These are phyloP conservation scores for Pichia sp. DNA, from an alignment of 1,139 yeast genomes.

Conservation along the genomic window DNA sequence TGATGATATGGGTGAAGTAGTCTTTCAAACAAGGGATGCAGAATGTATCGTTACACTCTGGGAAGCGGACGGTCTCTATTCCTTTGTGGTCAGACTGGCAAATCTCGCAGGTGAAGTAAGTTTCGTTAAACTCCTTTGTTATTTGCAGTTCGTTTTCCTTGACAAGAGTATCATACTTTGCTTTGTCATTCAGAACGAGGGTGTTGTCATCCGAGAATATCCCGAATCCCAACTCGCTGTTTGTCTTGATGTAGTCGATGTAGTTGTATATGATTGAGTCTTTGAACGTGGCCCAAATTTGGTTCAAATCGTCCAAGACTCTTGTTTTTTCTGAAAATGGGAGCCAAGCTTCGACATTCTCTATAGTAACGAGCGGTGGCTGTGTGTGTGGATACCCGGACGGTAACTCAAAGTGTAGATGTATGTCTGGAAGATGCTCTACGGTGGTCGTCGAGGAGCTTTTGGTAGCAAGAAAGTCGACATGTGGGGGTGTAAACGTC, in stretches of 20 bases:
- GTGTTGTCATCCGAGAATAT: no score
- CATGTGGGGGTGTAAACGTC: no score
- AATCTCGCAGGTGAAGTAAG: slow-evolving; percentile 54
- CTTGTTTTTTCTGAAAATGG: slow-evolving; percentile 17
- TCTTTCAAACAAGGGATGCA: slow-evolving; percentile 51
- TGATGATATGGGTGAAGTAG: slow-evolving; percentile 46
- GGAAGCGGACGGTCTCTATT: slow-evolving; percentile 39
- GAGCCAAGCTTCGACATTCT: slow-evolving; percentile 30
- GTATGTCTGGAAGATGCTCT: slow-evolving; percentile 36
- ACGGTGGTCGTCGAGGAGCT: slow-evolving; percentile 24
- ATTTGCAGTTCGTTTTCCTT: slow-evolving; percentile 28
- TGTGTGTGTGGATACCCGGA: slow-evolving; percentile 29
- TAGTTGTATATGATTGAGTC: slow-evolving; percentile 47
- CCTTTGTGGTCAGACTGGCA: slow-evolving; percentile 59
- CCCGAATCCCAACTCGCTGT: slow-evolving; percentile 25
- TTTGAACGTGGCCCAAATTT: slow-evolving; percentile 39
- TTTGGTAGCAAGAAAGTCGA: no score
- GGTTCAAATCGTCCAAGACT: slow-evolving; percentile 28
- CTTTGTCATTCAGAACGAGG: background rate
- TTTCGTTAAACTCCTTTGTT: slow-evolving; percentile 36
- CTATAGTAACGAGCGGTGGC: slow-evolving; percentile 11
- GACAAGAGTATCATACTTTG: slow-evolving; percentile 23
- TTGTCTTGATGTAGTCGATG: slow-evolving; percentile 44
- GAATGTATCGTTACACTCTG: slow-evolving; percentile 50
- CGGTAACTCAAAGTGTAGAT: slow-evolving; percentile 34